Percentiles rank a stretch among this genome's conserved stretches.
Conservation (phyloP, 441 rosid genomes). For the Breynia disticha region DNA sequence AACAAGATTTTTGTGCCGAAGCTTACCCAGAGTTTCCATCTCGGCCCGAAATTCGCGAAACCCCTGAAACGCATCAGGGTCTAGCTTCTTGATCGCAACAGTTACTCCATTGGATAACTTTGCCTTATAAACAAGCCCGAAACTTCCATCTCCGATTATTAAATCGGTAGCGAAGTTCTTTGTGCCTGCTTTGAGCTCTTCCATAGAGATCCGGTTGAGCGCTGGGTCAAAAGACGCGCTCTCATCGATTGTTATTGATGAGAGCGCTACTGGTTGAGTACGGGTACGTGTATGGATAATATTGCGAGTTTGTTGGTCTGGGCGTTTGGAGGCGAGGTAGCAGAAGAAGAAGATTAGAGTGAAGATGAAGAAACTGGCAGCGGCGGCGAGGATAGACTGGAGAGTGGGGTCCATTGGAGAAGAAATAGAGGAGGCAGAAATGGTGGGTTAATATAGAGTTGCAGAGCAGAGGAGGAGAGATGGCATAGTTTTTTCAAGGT, state of each 20-base stretch:
- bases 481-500: background rate
- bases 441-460: background rate
- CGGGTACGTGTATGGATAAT: constrained; percentile 9
- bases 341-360: constrained; percentile 23
- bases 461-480: background rate
- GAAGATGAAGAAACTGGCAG: constrained; percentile 26
- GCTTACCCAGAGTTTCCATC: constrained; percentile 66
- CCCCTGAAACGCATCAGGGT: constrained; percentile 73
- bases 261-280: constrained; percentile 11
- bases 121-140: constrained; percentile 72
- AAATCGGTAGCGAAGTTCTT: constrained; percentile 55
- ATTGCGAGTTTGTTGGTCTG: constrained; percentile 1
- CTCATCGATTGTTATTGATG: constrained; percentile 20
- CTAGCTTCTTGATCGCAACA: constrained; percentile 76
- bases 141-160: constrained; percentile 85
- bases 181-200: constrained; percentile 52
- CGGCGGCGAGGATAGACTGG: constrained; percentile 23
- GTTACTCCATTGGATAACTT: constrained; percentile 40
- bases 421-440: background rate
- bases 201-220: constrained; percentile 52
- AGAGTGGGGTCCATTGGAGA: constrained; percentile 9
- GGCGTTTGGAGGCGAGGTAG: constrained; percentile 24
- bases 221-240: constrained; percentile 55
- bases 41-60: constrained; percentile 80
- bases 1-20: constrained; percentile 59